Evolutionary conservation across 164 flowering plant genomes (phyloP).

Genomic region (Magnolia sinica): DNA sequence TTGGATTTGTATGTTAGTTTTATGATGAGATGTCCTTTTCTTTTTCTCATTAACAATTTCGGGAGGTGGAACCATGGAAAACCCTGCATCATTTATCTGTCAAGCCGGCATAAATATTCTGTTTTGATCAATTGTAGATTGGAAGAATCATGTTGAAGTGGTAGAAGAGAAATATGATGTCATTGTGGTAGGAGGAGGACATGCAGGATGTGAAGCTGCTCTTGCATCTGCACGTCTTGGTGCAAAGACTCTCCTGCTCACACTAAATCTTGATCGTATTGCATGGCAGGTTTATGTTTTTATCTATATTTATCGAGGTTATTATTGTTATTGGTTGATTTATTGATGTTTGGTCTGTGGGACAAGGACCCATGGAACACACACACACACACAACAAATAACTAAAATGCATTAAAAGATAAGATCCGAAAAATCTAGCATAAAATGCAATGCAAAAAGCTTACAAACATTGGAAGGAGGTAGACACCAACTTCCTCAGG

Average conservation of each 20-base stretch:
- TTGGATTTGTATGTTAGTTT: neutral
- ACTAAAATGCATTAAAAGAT: no score
- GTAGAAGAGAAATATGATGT: conserved; percentile 78
- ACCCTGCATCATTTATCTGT: neutral
- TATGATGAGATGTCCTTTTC: neutral
- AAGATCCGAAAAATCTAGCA: no score
- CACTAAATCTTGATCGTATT: conserved; percentile 86
- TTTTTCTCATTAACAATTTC: neutral
- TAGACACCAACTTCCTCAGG: no score
- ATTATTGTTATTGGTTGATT: neutral
- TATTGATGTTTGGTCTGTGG: neutral
- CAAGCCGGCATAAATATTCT: neutral
- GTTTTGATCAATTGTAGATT: conserved; percentile 26
- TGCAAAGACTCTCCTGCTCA: conserved; percentile 92
- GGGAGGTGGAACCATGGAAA: no score
- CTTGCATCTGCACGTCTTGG: conserved; percentile 95
- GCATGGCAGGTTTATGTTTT: conserved; percentile 85
- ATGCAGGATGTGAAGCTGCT: conserved; percentile 99
- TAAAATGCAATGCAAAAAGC: no score
- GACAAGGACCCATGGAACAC: no score
- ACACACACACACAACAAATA: no score
- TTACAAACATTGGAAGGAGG: no score
- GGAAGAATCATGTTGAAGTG: conserved; percentile 22
- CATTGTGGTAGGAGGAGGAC: conserved; percentile 97
- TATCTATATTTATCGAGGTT: neutral